Percentiles rank a stretch among this genome's conserved stretches.
Conservation (phyloP, 164 flowering plant genomes). For the Tetracentron sinense region DNA sequence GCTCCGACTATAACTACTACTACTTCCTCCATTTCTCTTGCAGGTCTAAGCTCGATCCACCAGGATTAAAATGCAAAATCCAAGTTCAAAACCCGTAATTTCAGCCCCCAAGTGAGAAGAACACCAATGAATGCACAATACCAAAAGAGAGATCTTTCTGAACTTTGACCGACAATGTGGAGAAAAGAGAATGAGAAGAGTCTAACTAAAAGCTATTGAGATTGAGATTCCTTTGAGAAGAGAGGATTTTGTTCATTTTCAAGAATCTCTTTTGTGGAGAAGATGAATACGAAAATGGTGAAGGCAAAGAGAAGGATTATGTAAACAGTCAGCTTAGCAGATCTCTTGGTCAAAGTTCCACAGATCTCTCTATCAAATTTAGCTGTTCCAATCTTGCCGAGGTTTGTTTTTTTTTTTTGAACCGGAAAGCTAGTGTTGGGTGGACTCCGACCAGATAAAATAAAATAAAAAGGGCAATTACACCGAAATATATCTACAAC, state of each 20-base stretch:
- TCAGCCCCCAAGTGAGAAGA: neutral
- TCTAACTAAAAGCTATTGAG: constrained; percentile 19
- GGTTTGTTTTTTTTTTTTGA: no score
- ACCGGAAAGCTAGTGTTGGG: no score
- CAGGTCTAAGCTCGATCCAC: no score
- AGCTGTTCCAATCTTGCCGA: no score
- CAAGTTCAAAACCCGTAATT: neutral
- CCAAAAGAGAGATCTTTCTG: neutral
- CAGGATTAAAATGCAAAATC: neutral
- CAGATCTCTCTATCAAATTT: no score
- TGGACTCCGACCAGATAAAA: no score
- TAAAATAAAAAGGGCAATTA: no score
- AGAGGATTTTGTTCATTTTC: constrained; percentile 31
- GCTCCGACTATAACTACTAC: constrained; percentile 28
- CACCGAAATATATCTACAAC: no score
- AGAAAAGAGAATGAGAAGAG: no score
- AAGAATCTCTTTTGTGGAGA: constrained; percentile 27
- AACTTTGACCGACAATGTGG: no score
- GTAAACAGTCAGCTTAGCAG: constrained; percentile 27
- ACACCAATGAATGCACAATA: neutral
- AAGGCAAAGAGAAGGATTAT: constrained; percentile 33
- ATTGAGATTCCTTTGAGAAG: constrained; percentile 15
- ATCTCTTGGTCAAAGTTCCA: neutral
- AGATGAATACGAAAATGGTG: constrained; percentile 35
- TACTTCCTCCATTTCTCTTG: no score